Evolutionary conservation across 2,329 filamentous ascomycete genomes (phyloP), one percentile per base, ranked within the genome.

Genomic region (Aspergillus persii): DNA sequence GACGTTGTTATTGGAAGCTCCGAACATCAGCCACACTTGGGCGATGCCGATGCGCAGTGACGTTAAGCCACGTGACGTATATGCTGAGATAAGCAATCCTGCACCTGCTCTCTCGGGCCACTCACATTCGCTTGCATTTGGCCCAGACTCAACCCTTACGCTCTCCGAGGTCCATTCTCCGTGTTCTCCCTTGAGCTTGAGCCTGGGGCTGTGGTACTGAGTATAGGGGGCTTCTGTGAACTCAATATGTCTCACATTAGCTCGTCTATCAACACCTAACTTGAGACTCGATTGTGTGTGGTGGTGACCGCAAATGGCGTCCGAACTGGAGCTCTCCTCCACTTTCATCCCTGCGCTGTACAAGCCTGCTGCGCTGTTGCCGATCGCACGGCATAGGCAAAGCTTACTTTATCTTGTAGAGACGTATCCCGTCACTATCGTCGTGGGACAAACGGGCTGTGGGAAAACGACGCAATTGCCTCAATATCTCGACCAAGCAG

Each of bases 381-480:
- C 95, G 0, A 97, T 99, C 62, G 86, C 93, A 33, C 89, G 90
- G 65, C 89, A 98, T 68, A 87, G 86, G 63, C 83, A 95, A 58
- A 86, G 83, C 56, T 80, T 99, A 1, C 83, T 97, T 2, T 98
- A 96, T 76, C 83, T 93, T 12, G 85, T 97, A 59, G 94, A 98
- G 74, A 92, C 86, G 7, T 86, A 86, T 63, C 89, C 90, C 0
- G 89, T 98, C 58, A 94, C 91, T 0, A 91, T 98, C 53, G 86
- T 98, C 11, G 87, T 98, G 56, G 95, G 94, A 8, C 92, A 97
- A 72, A 98, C 95, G 1, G 95, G 95, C 3, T 96, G 91, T 27
- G 93, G 94, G 47, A 98, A 98, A 77, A 96, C 93, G 1, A 98
- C 95, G 0, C 95, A 98, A 72, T 89, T 98, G 48, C 95, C 95